Conservation (phyloP, 73 alveolate genomes). For the Paramecium pentaurelia region DNA sequence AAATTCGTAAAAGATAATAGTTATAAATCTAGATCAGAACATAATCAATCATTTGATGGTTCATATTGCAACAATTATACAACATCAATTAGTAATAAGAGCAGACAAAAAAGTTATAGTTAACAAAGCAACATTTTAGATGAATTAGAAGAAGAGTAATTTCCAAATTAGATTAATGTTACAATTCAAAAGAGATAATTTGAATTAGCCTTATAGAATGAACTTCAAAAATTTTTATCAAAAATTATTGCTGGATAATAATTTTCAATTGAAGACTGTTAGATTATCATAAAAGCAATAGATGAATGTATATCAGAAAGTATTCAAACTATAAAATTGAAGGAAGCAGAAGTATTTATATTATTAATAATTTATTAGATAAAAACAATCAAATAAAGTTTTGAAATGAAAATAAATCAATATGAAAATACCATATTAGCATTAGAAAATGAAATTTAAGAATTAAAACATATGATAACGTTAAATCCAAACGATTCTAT, state of each 20-base stretch:
- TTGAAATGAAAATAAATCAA: neutral
- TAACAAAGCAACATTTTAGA: neutral
- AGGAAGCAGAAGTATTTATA: neutral
- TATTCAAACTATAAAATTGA: neutral
- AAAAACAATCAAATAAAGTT: neutral
- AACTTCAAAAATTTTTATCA: slow-evolving; percentile 27
- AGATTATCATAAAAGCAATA: neutral
- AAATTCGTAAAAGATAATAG: neutral
- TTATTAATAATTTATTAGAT: neutral
- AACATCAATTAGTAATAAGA: neutral
- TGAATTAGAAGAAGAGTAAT: slow-evolving; percentile 36
- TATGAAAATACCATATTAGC: neutral
- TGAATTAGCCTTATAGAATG: neutral
- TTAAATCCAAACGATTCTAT: neutral
- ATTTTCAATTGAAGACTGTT: neutral
- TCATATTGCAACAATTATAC: neutral
- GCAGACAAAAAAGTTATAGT: slow-evolving; percentile 1
- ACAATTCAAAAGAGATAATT: neutral
- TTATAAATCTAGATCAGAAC: slow-evolving; percentile 22
- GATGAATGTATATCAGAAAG: slow-evolving; percentile 27
- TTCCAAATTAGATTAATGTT: slow-evolving; percentile 14
- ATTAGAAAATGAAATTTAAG: neutral
- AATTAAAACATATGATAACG: neutral
- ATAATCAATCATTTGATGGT: slow-evolving; percentile 43
- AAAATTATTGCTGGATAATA: neutral